A percentile compares a stretch with the other conserved stretches of the same genome.
phyloP scores from a whole-genome alignment of 1,139 yeast species.

The Saccharomyces hybrid region DNA sequence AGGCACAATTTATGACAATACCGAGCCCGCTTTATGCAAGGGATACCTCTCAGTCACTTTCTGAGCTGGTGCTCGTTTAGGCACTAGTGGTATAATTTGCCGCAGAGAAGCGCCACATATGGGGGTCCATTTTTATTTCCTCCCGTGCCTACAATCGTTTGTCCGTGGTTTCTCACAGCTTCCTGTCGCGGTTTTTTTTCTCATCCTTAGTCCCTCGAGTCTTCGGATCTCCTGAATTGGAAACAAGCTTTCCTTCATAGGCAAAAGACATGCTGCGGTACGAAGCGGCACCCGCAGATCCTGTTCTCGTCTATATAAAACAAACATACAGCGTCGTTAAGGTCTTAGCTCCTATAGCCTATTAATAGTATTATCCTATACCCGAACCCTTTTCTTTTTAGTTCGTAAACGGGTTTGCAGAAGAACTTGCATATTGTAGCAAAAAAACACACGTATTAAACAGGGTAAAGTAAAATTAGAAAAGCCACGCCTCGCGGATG shows the following conservation, averaged over 20 bases:
- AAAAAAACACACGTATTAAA: background rate
- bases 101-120: background rate
- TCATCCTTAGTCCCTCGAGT: background rate
- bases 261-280: background rate
- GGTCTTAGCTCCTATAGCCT: background rate
- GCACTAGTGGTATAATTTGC: background rate
- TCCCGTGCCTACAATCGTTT: background rate
- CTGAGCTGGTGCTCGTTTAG: background rate
- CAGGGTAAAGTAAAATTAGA: background rate
- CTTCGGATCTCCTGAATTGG: background rate
- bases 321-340: background rate
- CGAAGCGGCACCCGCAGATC: background rate
- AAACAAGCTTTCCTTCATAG: background rate
- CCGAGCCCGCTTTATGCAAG: background rate
- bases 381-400: background rate
- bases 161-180: background rate
- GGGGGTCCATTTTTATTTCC: background rate
- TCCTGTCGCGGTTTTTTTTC: background rate
- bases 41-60: background rate
- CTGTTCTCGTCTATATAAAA: background rate
- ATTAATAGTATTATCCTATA: background rate
- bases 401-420: background rate
- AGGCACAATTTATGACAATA: background rate
- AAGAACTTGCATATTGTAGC: background rate
- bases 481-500: conserved; percentile 9